These are phyloP conservation scores for Inga leiocalycina DNA, from an alignment of 306 rosid species.

Conservation along the genomic window DNA sequence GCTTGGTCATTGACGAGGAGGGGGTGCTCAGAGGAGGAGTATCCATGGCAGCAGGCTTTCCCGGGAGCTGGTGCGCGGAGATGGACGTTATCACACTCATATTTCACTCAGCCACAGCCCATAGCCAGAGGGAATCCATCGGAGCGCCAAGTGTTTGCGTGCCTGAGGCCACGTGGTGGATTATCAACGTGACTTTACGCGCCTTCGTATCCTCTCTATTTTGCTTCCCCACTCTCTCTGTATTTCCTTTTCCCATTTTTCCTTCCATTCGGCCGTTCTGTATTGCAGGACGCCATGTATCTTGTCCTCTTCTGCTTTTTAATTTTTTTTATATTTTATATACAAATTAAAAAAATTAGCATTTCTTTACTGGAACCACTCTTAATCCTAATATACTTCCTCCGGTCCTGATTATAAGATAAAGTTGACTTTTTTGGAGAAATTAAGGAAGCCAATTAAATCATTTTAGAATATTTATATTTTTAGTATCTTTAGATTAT, in stretches of 20 bases:
- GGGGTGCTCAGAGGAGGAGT: slow-evolving; percentile 50
- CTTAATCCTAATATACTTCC: too few relatives aligned
- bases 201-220: not conserved
- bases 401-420: too few relatives aligned
- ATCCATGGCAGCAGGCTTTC: slow-evolving; percentile 54
- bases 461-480: too few relatives aligned
- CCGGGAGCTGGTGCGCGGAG: slow-evolving; percentile 35
- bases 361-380: too few relatives aligned
- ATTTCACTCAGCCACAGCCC: slow-evolving; percentile 2
- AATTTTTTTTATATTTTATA: too few relatives aligned
- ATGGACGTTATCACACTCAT: slow-evolving; percentile 33
- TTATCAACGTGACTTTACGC: not conserved
- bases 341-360: too few relatives aligned
- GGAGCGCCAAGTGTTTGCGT: slow-evolving; percentile 35
- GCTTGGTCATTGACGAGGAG: slow-evolving; percentile 77
- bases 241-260: too few relatives aligned
- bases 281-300: not conserved
- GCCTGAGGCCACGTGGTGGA: slow-evolving; percentile 16
- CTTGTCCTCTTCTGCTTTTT: not conserved
- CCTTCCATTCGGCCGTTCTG: not conserved
- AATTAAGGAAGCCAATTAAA: too few relatives aligned
- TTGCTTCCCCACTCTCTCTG: not conserved
- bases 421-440: too few relatives aligned
- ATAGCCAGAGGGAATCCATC: not conserved
- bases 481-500: too few relatives aligned